Conservation (phyloP, 75 land plant species). For the Pinus tabuliformis region DNA sequence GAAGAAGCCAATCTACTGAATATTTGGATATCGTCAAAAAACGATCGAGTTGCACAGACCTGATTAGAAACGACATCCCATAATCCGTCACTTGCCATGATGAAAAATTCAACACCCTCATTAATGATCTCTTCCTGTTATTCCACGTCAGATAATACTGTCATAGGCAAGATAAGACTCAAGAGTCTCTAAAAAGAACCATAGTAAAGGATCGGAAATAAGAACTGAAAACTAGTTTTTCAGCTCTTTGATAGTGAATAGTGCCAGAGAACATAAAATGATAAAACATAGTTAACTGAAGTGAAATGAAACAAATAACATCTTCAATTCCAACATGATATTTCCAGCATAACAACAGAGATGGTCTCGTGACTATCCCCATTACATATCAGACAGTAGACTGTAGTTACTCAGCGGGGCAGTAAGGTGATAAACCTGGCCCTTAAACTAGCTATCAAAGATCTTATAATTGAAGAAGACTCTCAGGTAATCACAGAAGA, state of each 20-base stretch:
- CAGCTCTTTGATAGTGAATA: background rate
- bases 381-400: too few species aligned
- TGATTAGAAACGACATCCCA: constrained; percentile 97
- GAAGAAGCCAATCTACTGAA: background rate
- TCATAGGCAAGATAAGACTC: background rate
- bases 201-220: background rate
- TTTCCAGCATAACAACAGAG: too few species aligned
- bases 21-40: background rate
- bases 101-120: constrained; percentile 76
- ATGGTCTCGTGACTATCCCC: too few species aligned
- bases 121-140: constrained; percentile 77
- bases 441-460: too few species aligned
- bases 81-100: constrained; percentile 96
- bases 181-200: background rate
- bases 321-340: too few species aligned
- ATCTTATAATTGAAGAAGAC: too few species aligned
- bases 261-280: background rate
- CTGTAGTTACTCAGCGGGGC: too few species aligned
- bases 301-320: too few species aligned
- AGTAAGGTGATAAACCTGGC: too few species aligned
- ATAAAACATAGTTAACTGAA: background rate
- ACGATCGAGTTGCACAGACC: constrained; percentile 27
- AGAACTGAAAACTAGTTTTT: background rate
- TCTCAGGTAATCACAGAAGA: too few species aligned
- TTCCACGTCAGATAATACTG: background rate